Evolutionary conservation across 1,284 basidiomycete genomes (phyloP), one percentile per base, ranked within the genome.

Genomic region (Ceratobasidium sp.): DNA sequence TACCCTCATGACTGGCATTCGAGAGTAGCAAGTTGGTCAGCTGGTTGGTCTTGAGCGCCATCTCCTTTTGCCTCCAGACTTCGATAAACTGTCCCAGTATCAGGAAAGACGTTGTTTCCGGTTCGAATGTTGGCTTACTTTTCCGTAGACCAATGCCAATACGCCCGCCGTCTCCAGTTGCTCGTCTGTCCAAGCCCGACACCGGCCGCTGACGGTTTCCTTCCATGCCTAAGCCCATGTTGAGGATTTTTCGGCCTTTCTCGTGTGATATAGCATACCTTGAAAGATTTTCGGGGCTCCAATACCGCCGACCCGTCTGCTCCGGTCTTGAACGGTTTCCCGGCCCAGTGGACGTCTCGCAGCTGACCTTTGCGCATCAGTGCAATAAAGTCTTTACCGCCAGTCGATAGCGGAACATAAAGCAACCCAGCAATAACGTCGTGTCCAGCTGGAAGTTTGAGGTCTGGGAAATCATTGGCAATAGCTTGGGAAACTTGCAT

Each of bases 1-100:
- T 78, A 86, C 92, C 91, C 83, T 95, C 93, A 79, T 96, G 93
- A 76, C 88, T 92, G 5, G 94, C 94, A 80, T 96, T 96, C n/a
- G 92, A 92, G 18, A 96, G 81, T 55, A 96, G 78, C 2, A 96
- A 82, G 69, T 90, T 90, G 18, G 93, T 94, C 64, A 96, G 82
- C 79, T 91, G 92, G 61, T 89, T 94, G 14, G 87, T 88, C 78
- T 89, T 88, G 75, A 93, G 80, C 16, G 92, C 92, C 50, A 84
- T 88, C 80, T 95, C 92, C 78, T 93, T 93, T 79, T 95, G 90
- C 76, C 93, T 82, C 93, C 93, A 96, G 2, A 95, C 93, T 78
- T 92, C 91, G 76, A 93, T 92, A 81, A 94, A 94, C 87, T 92
- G 72, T 14, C 21, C 73, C 18, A 14, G 12, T 28, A 36, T 30